Percentiles rank a stretch among this genome's conserved stretches.
Evolutionary conservation across 2,329 filamentous ascomycete genomes (phyloP).

Genomic region (Paecilomyces sp.): DNA sequence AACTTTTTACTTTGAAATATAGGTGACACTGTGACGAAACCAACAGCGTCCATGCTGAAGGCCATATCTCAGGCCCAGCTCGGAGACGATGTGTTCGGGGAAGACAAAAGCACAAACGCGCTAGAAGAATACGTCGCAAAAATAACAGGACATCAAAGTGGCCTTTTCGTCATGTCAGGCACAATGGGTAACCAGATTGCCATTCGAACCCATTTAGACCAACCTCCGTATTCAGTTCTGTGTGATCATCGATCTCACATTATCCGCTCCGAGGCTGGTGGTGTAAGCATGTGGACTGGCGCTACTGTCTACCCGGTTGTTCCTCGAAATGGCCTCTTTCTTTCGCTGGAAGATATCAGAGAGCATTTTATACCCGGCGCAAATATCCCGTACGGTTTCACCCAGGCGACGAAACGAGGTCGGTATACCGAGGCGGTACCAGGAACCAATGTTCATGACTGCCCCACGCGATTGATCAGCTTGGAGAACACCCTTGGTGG

Average conservation of each 20-base stretch:
- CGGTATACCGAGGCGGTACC: background rate
- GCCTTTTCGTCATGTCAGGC: conserved; percentile 75
- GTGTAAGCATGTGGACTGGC: conserved; percentile 63
- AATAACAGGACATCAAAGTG: conserved; percentile 68
- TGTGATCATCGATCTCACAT: conserved; percentile 77
- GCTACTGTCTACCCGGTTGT: conserved; percentile 61
- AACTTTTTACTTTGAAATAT: background rate
- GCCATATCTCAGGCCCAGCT: conserved; percentile 68
- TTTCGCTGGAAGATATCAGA: conserved; percentile 71
- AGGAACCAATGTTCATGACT: conserved; percentile 62
- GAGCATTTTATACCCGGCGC: conserved; percentile 52
- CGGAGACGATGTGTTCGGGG: conserved; percentile 72
- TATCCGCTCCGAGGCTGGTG: conserved; percentile 56
- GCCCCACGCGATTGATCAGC: conserved; percentile 72
- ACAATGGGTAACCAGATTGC: conserved; percentile 96
- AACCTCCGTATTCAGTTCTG: conserved; percentile 73
- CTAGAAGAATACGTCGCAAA: conserved; percentile 69
- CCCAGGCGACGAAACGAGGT: background rate
- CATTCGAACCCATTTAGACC: conserved; percentile 66
- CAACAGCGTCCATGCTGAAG: conserved; percentile 71
- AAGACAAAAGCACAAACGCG: conserved; percentile 69
- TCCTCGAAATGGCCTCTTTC: conserved; percentile 63
- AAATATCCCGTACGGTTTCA: background rate
- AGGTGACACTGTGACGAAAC: conserved; percentile 67
- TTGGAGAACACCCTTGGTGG: conserved; percentile 83